These are phyloP conservation scores for Sphagnum magellanicum DNA, from an alignment of 228 moss, liverwort and hornwort species.

Conservation along the genomic window DNA sequence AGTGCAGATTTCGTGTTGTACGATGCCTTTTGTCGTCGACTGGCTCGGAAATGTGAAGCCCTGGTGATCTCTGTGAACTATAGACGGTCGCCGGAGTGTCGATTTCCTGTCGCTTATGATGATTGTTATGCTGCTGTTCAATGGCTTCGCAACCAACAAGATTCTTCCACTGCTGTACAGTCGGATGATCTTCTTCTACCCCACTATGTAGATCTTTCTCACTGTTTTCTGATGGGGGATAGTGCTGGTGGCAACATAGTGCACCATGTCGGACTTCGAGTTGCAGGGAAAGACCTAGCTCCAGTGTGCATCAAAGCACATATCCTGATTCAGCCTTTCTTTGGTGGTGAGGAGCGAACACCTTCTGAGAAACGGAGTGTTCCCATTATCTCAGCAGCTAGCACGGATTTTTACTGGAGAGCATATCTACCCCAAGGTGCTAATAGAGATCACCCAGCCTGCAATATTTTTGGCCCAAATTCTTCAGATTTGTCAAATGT, in stretches of 20 bases:
- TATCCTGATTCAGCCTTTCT: slow-evolving; percentile 57
- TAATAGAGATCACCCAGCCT: slow-evolving; percentile 64
- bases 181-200: slow-evolving; percentile 13
- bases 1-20: slow-evolving; percentile 15
- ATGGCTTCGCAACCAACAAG: slow-evolving; percentile 40
- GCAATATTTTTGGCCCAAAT: slow-evolving; percentile 61
- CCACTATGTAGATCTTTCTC: slow-evolving; percentile 34
- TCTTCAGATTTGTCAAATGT: slow-evolving; percentile 35
- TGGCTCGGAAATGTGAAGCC: slow-evolving; percentile 35
- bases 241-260: slow-evolving; percentile 87
- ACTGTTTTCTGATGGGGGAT: slow-evolving; percentile 65
- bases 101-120: slow-evolving; percentile 59
- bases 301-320: slow-evolving; percentile 38
- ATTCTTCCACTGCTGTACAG: background rate
- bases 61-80: slow-evolving; percentile 69
- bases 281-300: slow-evolving; percentile 38
- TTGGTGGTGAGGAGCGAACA: slow-evolving; percentile 73
- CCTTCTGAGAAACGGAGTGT: slow-evolving; percentile 53
- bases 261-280: slow-evolving; percentile 58
- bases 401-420: slow-evolving; percentile 68
- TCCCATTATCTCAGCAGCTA: slow-evolving; percentile 38
- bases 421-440: slow-evolving; percentile 60
- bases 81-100: slow-evolving; percentile 52
- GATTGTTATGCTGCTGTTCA: slow-evolving; percentile 53
- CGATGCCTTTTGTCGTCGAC: slow-evolving; percentile 42